Base-by-base conservation (phyloP, 2,329 filamentous ascomycete genomes). In the Ceratocystis cubensis region DNA sequence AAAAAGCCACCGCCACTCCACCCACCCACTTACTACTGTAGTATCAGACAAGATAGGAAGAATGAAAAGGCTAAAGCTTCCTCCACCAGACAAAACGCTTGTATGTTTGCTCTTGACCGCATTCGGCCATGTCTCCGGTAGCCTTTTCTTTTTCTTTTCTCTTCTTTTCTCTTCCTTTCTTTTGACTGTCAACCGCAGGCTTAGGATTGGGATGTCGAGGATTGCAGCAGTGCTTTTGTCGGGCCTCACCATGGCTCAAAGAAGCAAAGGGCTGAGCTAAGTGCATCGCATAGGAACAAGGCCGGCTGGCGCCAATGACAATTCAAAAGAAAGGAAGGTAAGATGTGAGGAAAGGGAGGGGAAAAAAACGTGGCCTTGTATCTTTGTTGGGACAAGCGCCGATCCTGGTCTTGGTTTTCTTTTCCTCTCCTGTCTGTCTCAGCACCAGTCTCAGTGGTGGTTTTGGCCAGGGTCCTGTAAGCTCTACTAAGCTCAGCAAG, bases 381-480 rank as follows among this genome's bases (percentile, higher is more conserved):
- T 59, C 28, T 59, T 59, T 37, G 56, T 37, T 59, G 33, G 56
- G 28, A 59, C 22, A 59, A 59, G 56, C 30, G 56, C 28, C 17
- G 56, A 20, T 37, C 56, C 28, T 59, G 6, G 56, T n/a, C 56
- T 8, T 33, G 15, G 17, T 59, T 10, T 33, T 33, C 6, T 53
- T 22, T 59, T 25, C 30, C 22, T 33, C 22, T 7, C 33, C 17
- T n/a, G 28, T 57, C 53, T 30, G 53, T 59, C 53, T 59, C 53
- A 17, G 53, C 33, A 25, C 17, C 53, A 33, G 53, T 59, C 56
- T 59, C 56, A 59, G 28, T 59, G 25, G 6, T 59, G 28, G 28
- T 59, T 59, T 59, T 59, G 25, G 28, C 56, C 33, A 59, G 56
- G 56, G 56, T 59, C 56, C 56, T 59, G 56, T 59, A 59, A 37